phyloP scores from a whole-genome alignment of 2,329 filamentous ascomycete species.

The Fusarium torulosum region DNA sequence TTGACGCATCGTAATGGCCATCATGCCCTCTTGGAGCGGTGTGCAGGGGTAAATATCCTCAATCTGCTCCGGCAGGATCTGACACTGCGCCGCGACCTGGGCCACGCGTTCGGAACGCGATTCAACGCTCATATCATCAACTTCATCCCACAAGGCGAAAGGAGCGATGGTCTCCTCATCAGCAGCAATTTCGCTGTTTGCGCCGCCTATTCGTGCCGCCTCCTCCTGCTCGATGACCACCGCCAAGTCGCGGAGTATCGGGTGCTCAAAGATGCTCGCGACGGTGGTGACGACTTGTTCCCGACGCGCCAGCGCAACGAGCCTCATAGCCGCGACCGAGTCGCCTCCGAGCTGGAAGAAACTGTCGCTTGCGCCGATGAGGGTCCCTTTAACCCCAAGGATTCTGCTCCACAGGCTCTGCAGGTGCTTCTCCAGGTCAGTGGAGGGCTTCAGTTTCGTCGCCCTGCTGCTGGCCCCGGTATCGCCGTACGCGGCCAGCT shows the following conservation, averaged over 20 bases:
- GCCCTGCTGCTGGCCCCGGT: constrained; percentile 4
- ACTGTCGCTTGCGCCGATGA: constrained; percentile 12
- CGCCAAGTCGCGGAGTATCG: constrained; percentile 11
- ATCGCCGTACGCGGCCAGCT: constrained; percentile 8
- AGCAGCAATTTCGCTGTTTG: constrained; percentile 12
- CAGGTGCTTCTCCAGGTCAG: constrained; percentile 6
- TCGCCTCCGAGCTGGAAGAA: constrained; percentile 13
- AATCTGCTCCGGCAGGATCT: constrained; percentile 16
- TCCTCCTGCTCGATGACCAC: constrained; percentile 11
- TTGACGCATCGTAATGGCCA: constrained; percentile 8
- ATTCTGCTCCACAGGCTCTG: constrained; percentile 10
- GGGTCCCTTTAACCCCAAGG: constrained; percentile 6
- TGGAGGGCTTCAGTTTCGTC: constrained; percentile 11
- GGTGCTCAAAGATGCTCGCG: constrained; percentile 12
- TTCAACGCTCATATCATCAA: constrained; percentile 13
- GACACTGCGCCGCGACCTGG: constrained; percentile 12
- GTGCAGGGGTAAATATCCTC: constrained; percentile 17
- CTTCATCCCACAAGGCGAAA: constrained; percentile 14
- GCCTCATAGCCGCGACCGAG: neutral
- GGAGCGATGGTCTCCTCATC: constrained; percentile 13
- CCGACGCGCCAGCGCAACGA: constrained; percentile 15
- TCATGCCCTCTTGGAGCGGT: constrained; percentile 12
- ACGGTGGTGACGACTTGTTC: constrained; percentile 14
- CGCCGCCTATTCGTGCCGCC: constrained; percentile 6
- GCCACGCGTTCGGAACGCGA: constrained; percentile 13